Base-by-base conservation (phyloP, 345 rosid genomes). In the Brassica carinata region DNA sequence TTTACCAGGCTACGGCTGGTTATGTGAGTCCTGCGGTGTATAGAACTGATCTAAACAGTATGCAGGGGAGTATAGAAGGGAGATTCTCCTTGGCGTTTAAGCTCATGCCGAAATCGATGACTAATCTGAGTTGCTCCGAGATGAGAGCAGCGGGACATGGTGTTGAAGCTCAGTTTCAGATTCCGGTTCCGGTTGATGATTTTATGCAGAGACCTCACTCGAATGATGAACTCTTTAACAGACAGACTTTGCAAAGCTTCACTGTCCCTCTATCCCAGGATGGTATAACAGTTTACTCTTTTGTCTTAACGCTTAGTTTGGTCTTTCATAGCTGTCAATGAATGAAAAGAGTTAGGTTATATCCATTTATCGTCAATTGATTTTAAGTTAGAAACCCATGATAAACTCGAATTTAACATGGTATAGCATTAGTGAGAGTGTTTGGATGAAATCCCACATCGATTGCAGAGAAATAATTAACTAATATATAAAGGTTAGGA, bases 141-240 rank as follows among this genome's bases (percentile, higher is more conserved):
- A 94, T 94, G 98, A 92, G 91, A 82, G 98, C 97, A 10, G 97
- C 98, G 36, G 98, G 98, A 71, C 94, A 94, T 62, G 98, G 98
- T 57, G 95, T 94, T 85, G 98, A 94, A 86, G 91, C 97, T 82
- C 98, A 92, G 80, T 92, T 94, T 86, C 97, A 90, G 92, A 83
- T 94, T 73, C n/a, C 98, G 0, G 85, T 94, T 57, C 87, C 89
- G 15, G 98, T 94, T 27, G 98, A 92, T 84, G 98, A 92, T 72
- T 94, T 94, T 83, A 94, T 94, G 98, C 98, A 91, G 89, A 90
- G 94, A 79, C 82, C 98, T n/a, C 94, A 88, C 79, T 88, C 91
- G 2, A 86, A 92, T n/a, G 97, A 90, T 83, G 91, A 91, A 77
- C 89, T 92, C 57, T 78, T 91, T 73, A 88, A 85, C 81, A 86